A percentile compares a stretch with the other conserved stretches of the same genome.
These are phyloP conservation scores for Kandelia obovata DNA, from an alignment of 345 rosid genomes.

Conservation along the genomic window DNA sequence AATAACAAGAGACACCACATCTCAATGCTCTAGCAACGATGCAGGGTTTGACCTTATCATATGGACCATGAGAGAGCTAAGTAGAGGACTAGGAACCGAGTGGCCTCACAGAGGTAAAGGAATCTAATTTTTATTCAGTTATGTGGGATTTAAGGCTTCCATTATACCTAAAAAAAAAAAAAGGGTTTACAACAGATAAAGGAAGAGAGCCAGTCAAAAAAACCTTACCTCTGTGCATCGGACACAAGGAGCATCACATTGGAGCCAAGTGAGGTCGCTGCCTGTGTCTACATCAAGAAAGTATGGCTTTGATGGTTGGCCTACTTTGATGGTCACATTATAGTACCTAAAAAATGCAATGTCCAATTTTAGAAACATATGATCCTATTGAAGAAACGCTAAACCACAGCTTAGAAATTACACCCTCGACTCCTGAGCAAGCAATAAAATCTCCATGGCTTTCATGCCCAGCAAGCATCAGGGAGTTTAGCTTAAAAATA, in stretches of 20 bases:
- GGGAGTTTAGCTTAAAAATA: no score
- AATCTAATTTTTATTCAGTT: not conserved
- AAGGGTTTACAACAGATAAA: not conserved
- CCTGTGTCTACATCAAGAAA: slow-evolving; percentile 93
- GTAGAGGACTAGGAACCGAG: no score
- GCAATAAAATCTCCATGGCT: no score
- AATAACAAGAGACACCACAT: not conserved
- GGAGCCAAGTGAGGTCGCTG: slow-evolving; percentile 98
- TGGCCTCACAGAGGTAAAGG: no score
- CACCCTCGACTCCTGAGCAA: no score
- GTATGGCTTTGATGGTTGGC: slow-evolving; percentile 82
- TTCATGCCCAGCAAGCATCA: no score
- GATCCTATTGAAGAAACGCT: not conserved
- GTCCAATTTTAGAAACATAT: not conserved
- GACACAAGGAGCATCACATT: slow-evolving; percentile 80
- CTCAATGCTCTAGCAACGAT: no score
- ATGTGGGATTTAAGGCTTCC: not conserved
- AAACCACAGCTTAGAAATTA: no score
- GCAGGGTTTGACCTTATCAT: no score
- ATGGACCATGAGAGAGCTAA: not conserved
- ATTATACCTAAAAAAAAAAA: not conserved
- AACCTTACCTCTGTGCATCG: slow-evolving; percentile 50
- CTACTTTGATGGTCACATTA: slow-evolving; percentile 65
- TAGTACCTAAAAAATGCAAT: slow-evolving; percentile 49
- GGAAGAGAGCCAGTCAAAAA: no score